phyloP scores from a whole-genome alignment of 2,329 filamentous ascomycete species.

The Pseudocercospora musae region DNA sequence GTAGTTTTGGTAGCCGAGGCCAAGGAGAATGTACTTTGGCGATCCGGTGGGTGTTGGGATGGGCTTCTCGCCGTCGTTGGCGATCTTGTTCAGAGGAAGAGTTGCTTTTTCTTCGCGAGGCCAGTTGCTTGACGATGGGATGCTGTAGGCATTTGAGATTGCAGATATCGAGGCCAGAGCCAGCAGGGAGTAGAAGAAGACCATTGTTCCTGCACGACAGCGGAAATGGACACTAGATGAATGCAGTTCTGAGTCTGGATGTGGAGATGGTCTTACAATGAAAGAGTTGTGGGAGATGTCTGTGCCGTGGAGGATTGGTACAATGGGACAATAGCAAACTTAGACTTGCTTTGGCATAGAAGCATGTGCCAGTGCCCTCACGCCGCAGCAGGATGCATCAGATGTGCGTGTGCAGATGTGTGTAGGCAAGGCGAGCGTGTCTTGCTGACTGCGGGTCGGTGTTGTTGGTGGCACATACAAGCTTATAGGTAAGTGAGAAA shows the following conservation, averaged over 20 bases:
- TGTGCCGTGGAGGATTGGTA: conserved; percentile 13
- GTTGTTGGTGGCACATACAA: conserved; percentile 6
- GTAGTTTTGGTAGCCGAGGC: conserved; percentile 68
- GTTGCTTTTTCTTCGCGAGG: neutral
- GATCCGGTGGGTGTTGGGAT: conserved; percentile 18
- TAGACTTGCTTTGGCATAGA: conserved; percentile 11
- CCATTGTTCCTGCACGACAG: neutral
- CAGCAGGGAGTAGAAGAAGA: conserved; percentile 12
- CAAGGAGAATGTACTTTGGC: conserved; percentile 52
- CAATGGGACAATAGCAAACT: conserved; percentile 11
- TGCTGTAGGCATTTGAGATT: conserved; percentile 7
- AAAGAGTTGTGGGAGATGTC: neutral
- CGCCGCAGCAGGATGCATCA: conserved; percentile 1
- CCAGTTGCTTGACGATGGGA: neutral
- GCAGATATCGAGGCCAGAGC: conserved; percentile 13
- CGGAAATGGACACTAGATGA: neutral
- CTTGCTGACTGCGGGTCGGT: conserved; percentile 9
- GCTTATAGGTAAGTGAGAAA: conserved; percentile 10
- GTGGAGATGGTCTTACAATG: neutral
- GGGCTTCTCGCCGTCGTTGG: conserved; percentile 16
- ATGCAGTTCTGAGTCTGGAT: neutral
- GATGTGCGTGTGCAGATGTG: conserved; percentile 8
- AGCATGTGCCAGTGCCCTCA: conserved; percentile 9
- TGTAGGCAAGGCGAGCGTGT: neutral
- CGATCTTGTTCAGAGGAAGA: conserved; percentile 19